These are phyloP conservation scores for Pythium rhizo-oryzae DNA, from an alignment of 352 stramenopile species.

Conservation along the genomic window DNA sequence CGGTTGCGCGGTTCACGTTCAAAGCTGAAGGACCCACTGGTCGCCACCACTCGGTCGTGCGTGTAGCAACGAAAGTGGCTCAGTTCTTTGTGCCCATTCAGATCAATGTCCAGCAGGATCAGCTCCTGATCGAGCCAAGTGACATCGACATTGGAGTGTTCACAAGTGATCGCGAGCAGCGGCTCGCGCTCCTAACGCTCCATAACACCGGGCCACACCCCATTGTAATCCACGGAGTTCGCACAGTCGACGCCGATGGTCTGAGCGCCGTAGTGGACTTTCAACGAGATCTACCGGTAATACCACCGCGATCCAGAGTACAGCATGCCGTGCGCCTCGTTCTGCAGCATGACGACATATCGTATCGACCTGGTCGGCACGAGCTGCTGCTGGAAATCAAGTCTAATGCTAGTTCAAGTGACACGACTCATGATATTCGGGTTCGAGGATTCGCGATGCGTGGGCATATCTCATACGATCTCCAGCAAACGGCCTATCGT, in stretches of 20 bases:
- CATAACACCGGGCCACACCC: slow-evolving; percentile 44
- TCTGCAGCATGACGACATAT: not conserved
- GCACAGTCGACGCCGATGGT: slow-evolving; percentile 32
- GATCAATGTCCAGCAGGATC: slow-evolving; percentile 14
- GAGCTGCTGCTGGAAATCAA: slow-evolving; percentile 34
- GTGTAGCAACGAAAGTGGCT: not conserved
- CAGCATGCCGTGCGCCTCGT: slow-evolving; percentile 39
- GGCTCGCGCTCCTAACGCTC: slow-evolving; percentile 17
- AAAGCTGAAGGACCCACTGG: slow-evolving; percentile 3
- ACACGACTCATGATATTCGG: not conserved
- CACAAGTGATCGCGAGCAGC: slow-evolving; percentile 9
- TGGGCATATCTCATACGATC: slow-evolving; percentile 16
- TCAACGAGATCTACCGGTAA: slow-evolving; percentile 29
- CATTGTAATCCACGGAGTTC: slow-evolving; percentile 43
- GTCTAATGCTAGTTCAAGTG: slow-evolving; percentile 39
- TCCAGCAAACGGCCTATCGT: not conserved
- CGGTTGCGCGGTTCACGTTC: slow-evolving; percentile 45
- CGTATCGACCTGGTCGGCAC: slow-evolving; percentile 15
- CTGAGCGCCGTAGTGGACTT: slow-evolving; percentile 39
- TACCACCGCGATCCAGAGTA: slow-evolving; percentile 41
- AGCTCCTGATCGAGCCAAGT: slow-evolving; percentile 13
- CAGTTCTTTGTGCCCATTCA: slow-evolving; percentile 18
- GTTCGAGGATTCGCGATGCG: slow-evolving; percentile 20
- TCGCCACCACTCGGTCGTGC: slow-evolving; percentile 10
- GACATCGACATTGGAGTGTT: slow-evolving; percentile 26